Percentiles rank a stretch among this genome's conserved stretches.
These are phyloP conservation scores for Athelia sp. DNA, from an alignment of 1,284 basidiomycete species.

Conservation along the genomic window DNA sequence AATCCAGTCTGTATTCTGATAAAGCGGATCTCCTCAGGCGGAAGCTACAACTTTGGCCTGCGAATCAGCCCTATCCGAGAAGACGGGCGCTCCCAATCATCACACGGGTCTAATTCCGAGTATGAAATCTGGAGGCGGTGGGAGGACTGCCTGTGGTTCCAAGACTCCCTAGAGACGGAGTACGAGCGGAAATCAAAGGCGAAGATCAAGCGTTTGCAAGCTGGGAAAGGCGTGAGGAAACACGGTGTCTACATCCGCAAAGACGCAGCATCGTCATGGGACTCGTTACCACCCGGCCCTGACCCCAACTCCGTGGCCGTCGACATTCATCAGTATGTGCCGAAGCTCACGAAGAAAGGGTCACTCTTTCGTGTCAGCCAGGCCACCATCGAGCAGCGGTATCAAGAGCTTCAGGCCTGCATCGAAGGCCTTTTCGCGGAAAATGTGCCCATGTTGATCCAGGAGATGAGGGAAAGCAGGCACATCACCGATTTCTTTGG, in stretches of 20 bases:
- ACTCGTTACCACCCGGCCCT: constrained; percentile 80
- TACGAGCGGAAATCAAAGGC: constrained; percentile 56
- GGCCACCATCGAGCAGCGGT: constrained; percentile 59
- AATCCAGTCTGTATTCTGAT: constrained; percentile 4
- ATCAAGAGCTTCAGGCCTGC: constrained; percentile 51
- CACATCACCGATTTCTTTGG: constrained; percentile 71
- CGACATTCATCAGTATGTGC: constrained; percentile 61
- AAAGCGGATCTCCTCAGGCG: constrained; percentile 32
- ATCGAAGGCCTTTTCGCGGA: constrained; percentile 52
- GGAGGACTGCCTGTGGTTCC: constrained; percentile 76
- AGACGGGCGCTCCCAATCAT: constrained; percentile 35
- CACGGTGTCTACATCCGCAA: constrained; percentile 62
- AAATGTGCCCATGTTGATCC: constrained; percentile 58
- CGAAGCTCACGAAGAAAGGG: constrained; percentile 63
- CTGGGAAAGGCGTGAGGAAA: constrained; percentile 73
- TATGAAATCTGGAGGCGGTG: constrained; percentile 74
- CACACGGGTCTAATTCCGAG: constrained; percentile 33
- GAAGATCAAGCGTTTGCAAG: constrained; percentile 56
- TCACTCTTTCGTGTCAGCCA: constrained; percentile 66
- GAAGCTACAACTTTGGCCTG: constrained; percentile 55
- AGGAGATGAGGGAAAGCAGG: constrained; percentile 55
- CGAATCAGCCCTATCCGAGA: constrained; percentile 44
- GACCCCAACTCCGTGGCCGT: constrained; percentile 63
- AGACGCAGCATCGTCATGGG: constrained; percentile 73
- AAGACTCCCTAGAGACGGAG: constrained; percentile 60